Evolutionary conservation across 1,284 basidiomycete species (phyloP).

Genomic region (Ganoderma meredithae): DNA sequence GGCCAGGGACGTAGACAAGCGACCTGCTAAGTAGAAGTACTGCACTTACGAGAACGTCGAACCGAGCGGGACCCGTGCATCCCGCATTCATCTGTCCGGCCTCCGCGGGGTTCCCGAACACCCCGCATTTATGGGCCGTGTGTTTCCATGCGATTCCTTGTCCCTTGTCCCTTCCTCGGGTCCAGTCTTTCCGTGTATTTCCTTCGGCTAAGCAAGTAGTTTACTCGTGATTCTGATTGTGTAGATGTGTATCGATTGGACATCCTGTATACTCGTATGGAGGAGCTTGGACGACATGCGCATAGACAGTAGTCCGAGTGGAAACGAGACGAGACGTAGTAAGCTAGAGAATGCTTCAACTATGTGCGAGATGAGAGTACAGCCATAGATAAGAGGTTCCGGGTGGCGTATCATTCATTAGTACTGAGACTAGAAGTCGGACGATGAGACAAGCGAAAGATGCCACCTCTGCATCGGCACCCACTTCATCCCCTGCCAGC

Average conservation of each 20-base stretch:
- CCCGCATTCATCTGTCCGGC: background rate
- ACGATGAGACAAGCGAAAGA: background rate
- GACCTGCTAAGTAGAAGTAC: background rate
- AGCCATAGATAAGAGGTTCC: constrained; percentile 6
- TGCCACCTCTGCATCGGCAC: background rate
- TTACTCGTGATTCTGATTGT: background rate
- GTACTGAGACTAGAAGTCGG: background rate
- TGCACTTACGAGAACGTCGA: background rate
- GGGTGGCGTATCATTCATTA: constrained; percentile 1
- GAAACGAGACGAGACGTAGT: too few species aligned
- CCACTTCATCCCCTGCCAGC: background rate
- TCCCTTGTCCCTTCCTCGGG: background rate
- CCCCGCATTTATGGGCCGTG: background rate
- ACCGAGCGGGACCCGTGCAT: background rate
- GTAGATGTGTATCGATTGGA: background rate
- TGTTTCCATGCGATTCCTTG: background rate
- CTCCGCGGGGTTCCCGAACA: constrained; percentile 6
- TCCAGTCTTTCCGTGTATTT: background rate
- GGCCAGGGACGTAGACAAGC: background rate
- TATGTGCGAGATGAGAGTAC: background rate
- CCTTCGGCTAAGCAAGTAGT: background rate
- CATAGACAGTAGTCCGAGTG: background rate
- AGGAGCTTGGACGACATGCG: background rate
- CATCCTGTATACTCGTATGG: background rate
- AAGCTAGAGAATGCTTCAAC: constrained; percentile 2